Conservation (phyloP, 345 rosid genomes). For the Euphorbia pulcherrima region DNA sequence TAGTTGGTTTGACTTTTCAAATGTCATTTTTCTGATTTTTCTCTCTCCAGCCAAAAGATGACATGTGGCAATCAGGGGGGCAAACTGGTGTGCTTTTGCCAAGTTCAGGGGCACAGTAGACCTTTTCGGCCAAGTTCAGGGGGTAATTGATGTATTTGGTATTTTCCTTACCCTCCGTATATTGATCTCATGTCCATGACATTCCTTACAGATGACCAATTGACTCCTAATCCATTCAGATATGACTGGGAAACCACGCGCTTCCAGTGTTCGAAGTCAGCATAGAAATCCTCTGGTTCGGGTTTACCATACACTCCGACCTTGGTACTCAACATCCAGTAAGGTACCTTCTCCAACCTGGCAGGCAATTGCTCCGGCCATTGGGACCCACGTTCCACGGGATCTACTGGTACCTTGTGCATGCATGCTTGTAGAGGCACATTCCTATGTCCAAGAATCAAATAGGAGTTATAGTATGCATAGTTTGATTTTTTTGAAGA, state of each 20-base stretch:
- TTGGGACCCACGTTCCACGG: conserved; percentile 69
- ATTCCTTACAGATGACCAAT: conserved; percentile 80
- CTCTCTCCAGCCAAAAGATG: too few relatives aligned
- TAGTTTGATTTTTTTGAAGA: conserved; percentile 1
- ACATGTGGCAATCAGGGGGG: too few relatives aligned
- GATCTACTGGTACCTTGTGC: conserved; percentile 67
- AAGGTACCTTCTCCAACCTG: conserved; percentile 75
- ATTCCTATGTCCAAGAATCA: conserved; percentile 45
- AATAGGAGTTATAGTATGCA: conserved; percentile 7
- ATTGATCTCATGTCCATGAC: conserved; percentile 97
- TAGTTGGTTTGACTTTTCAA: too few relatives aligned
- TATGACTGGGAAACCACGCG: conserved; percentile 80
- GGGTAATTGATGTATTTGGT: too few relatives aligned
- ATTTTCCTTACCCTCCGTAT: conserved; percentile 79
- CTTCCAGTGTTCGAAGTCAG: conserved; percentile 86
- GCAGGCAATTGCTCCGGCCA: conserved; percentile 96
- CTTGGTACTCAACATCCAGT: conserved; percentile 76
- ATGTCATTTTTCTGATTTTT: too few relatives aligned
- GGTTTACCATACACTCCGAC: conserved; percentile 91
- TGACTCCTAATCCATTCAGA: conserved; percentile 72
- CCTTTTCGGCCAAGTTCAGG: too few relatives aligned
- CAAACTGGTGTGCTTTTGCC: too few relatives aligned
- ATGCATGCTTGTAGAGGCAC: conserved; percentile 86
- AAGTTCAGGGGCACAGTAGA: too few relatives aligned
- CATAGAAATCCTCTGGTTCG: conserved; percentile 76